Percentiles rank a stretch among this genome's conserved stretches.
These are phyloP conservation scores for Eucalyptus pauciflora DNA, from an alignment of 345 rosid genomes.

Conservation along the genomic window DNA sequence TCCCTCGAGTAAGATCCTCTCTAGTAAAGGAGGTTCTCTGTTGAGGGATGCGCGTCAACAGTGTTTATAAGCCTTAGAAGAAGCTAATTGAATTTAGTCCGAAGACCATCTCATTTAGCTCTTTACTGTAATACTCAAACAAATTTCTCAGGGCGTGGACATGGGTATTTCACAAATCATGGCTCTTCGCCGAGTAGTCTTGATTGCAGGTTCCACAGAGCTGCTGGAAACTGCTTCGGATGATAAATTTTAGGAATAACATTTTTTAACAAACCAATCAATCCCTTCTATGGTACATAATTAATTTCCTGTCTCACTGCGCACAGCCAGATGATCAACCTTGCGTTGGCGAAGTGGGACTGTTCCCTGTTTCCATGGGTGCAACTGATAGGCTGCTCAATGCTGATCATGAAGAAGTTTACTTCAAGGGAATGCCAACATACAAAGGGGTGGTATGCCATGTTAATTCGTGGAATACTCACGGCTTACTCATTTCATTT, in stretches of 20 bases:
- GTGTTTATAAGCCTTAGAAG: background rate
- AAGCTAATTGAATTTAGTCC: background rate
- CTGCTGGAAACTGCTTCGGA: background rate
- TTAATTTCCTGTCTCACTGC: background rate
- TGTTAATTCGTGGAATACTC: background rate
- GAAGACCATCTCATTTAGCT: background rate
- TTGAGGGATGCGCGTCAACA: background rate
- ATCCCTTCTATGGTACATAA: background rate
- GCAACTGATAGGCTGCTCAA: conserved; percentile 72
- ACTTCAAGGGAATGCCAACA: conserved; percentile 79
- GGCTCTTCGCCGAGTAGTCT: background rate
- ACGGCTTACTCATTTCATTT: background rate
- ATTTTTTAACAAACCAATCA: background rate
- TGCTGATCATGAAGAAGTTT: conserved; percentile 65
- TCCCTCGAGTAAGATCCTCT: conserved; percentile 35
- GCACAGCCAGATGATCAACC: conserved; percentile 63
- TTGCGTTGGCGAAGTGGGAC: conserved; percentile 81
- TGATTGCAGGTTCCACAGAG: background rate
- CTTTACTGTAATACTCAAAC: background rate
- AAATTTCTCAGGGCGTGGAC: background rate
- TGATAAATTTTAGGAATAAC: background rate
- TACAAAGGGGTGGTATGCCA: conserved; percentile 56
- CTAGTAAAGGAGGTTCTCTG: background rate
- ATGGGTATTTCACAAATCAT: background rate
- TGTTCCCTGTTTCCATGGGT: conserved; percentile 61